phyloP scores from a whole-genome alignment of 306 rosid species.

The Malus sylvestris region DNA sequence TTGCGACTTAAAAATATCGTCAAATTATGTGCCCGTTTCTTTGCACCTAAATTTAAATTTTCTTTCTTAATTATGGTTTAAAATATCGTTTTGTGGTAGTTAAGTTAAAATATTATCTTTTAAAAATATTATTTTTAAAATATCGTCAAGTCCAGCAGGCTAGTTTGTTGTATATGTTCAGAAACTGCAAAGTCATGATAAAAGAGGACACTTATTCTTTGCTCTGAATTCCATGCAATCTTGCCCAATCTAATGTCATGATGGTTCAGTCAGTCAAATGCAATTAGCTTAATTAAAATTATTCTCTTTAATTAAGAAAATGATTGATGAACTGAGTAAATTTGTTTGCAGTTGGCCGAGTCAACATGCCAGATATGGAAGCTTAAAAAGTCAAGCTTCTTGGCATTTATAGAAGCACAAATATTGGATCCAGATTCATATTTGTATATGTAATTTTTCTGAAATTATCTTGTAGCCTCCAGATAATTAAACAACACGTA shows the following conservation, averaged over 20 bases:
- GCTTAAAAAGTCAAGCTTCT: neutral
- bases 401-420: neutral
- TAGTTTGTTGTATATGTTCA: neutral
- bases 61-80: no score
- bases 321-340: neutral
- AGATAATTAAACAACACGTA: neutral
- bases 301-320: neutral
- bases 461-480: neutral
- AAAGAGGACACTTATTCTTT: neutral
- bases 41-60: neutral
- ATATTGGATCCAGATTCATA: neutral
- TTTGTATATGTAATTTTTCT: neutral
- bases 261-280: neutral
- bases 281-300: neutral
- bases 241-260: neutral
- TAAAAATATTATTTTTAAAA: no score
- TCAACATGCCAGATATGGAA: neutral
- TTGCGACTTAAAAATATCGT: neutral
- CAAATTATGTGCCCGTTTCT: fast-evolving
- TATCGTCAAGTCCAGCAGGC: neutral
- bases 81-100: neutral
- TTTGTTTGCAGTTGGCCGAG: neutral
- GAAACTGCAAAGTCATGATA: neutral
- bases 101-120: neutral
- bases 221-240: neutral